Base-by-base conservation (phyloP, 2,329 filamentous ascomycete genomes). In the Diaporthe longicolla region DNA sequence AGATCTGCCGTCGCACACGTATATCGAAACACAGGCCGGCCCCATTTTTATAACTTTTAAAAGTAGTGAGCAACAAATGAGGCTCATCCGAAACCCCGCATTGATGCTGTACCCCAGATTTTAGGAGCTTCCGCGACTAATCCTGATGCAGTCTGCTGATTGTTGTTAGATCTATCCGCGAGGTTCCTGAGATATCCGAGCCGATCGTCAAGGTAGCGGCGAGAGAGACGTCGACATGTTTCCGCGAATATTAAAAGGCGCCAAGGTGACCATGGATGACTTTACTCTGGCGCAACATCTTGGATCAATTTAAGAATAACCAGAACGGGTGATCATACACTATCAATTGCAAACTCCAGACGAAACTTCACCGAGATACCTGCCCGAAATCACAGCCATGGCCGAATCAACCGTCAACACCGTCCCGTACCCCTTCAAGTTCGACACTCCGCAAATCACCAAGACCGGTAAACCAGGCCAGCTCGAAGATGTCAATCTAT, bases 391-490 rank as follows among this genome's bases (percentile, higher is more conserved):
- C 21, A 19, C 32, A 58, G 5, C 55, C 55, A 58, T 58, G 55
- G 5, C 55, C 32, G 55, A 58, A 10, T 58, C 55, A 19, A 80
- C 79, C 37, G 79, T 81, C 61, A 82, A 82, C 76, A 79, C 76
- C 21, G 76, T 77, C 43, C 77, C 79, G 4, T 83, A 82, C 63
- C 82, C 82, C 17, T 83, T 82, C 78, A 77, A 79, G 9, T 81
- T 82, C 70, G 74, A 58, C 10, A 35, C 32, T 24, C 55, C 55
- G 9, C 29, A 79, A 26, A 26, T 58, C 48, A 61, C n/a, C 37
- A 43, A 52, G 29, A 11, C 32, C 55, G 50, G 54, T 1, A 68
- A 54, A 9, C 57, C 50, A 11, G 61, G 59, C 45, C 43, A 68
- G 63, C 63, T 32, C 63, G 29, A 54, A 24, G 63, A 45, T 45